Base-by-base conservation (phyloP, 345 rosid species). In the Kandelia obovata region DNA sequence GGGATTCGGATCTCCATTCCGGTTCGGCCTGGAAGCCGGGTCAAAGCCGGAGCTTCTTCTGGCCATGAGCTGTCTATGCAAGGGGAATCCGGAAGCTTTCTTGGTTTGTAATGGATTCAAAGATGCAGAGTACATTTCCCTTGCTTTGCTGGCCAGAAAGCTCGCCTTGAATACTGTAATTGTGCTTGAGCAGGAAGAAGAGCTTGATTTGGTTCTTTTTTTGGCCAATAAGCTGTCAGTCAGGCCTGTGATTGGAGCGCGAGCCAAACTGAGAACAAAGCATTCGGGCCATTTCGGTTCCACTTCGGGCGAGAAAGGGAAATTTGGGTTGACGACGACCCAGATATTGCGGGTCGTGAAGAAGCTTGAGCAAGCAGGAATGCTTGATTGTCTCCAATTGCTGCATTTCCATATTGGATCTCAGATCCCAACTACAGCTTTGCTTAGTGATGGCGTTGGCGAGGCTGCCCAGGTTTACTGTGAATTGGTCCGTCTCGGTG, bases 231-330 rank as follows among this genome's bases (percentile, higher is more conserved):
- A 89, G 81, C 84, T 91, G 59, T 59, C 64, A 0, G 78, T 89
- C 30, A 79, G 85, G 69, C 91, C 98, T 1, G 92, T 88, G 27
- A 77, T 94, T 70, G 98, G 97, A 0, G 74, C 83, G 35, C 76
- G 98, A 37, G 97, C 98, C 5, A 93, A 93, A 80, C 84, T 93
- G 69, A 84, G 98, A 58, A 93, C 98, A 16, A 89, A 81, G 62
- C 98, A 93, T 62, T 81, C 96, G 1, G 98, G 97, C 39, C 98
- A 94, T 76, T 94, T 94, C 64, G 97, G 98, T 20, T 85, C 95
- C 1, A 94, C 98, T n/a, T 94, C 97, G 0, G 98, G 98, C n/a
- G 98, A 91, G 83, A 91, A 86, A 62, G 97, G 98, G 56, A 94
- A 94, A 76, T 94, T 94, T 30, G 98, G 98, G 27, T 68, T 94